These are phyloP conservation scores for Cubamyces sp. DNA, from an alignment of 768 basidiomycete genomes.

Conservation along the genomic window DNA sequence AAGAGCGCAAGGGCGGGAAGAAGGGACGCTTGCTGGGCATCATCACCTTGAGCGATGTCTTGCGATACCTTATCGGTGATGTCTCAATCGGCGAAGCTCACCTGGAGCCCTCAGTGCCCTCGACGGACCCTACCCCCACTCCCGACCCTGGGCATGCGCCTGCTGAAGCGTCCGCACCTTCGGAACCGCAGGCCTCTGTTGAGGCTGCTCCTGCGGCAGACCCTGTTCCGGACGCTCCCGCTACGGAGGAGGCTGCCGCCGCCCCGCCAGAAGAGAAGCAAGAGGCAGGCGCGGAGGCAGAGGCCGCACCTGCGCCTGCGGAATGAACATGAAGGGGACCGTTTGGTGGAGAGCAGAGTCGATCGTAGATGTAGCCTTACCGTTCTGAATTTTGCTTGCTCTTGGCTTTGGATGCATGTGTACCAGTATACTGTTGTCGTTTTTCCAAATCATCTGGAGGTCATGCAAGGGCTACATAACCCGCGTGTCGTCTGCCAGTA, in stretches of 20 bases:
- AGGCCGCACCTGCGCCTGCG: neutral
- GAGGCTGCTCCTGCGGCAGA: neutral
- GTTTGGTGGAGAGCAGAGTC: neutral
- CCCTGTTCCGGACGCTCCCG: neutral
- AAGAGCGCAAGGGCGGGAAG: constrained; percentile 78
- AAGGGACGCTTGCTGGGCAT: constrained; percentile 85
- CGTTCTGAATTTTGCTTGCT: constrained; percentile 22
- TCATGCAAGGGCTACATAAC: neutral
- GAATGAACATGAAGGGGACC: neutral
- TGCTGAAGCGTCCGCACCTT: neutral
- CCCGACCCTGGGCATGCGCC: constrained; percentile 6
- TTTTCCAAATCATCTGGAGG: constrained; percentile 4
- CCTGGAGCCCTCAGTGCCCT: neutral
- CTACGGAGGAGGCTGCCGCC: neutral
- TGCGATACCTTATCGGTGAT: constrained; percentile 76
- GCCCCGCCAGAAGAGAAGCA: neutral
- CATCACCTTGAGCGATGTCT: constrained; percentile 87
- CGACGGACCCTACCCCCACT: neutral
- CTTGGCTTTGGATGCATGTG: constrained; percentile 25
- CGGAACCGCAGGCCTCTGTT: neutral
- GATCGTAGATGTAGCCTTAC: constrained; percentile 27
- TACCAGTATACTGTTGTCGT: constrained; percentile 19
- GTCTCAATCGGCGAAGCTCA: constrained; percentile 46
- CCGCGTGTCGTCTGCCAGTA: neutral
- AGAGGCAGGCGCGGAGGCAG: constrained; percentile 3